Percentiles rank a stretch among this genome's conserved stretches.
phyloP scores from a whole-genome alignment of 352 stramenopile genomes.

The Phytophthora sojae region DNA sequence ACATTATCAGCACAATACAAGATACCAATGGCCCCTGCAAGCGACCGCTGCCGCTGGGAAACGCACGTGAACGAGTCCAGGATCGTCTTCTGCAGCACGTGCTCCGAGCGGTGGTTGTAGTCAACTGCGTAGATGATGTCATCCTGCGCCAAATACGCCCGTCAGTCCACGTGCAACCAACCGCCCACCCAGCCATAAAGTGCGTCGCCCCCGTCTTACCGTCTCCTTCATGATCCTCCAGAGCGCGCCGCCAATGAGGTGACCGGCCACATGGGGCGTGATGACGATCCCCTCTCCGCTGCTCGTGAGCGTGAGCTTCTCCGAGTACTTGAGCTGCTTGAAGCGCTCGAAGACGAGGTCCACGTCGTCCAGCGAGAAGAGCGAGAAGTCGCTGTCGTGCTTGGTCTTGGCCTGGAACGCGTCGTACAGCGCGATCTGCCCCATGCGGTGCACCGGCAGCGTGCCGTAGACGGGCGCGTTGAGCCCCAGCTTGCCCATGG shows the following conservation, averaged over 20 bases:
- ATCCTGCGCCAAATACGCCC: conserved; percentile 51
- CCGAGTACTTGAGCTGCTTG: conserved; percentile 96
- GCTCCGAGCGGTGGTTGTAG: conserved; percentile 96
- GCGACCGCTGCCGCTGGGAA: not conserved
- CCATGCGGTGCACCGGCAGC: conserved; percentile 96
- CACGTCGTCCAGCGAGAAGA: conserved; percentile 94
- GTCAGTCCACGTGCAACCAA: not conserved
- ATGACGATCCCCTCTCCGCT: conserved; percentile 91
- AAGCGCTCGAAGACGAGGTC: conserved; percentile 94
- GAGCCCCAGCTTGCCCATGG: conserved; percentile 85
- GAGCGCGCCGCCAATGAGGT: conserved; percentile 95
- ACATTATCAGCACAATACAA: conserved; percentile 1
- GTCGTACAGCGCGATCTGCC: conserved; percentile 97
- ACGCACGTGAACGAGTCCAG: conserved; percentile 92
- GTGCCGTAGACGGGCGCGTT: conserved; percentile 94
- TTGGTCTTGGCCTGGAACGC: conserved; percentile 93
- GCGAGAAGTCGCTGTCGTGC: conserved; percentile 91
- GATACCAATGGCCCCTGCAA: not conserved
- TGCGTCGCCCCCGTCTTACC: conserved; percentile 34
- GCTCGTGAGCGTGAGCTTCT: conserved; percentile 91
- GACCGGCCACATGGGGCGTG: conserved; percentile 93
- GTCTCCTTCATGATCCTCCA: conserved; percentile 96
- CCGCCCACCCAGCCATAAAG: not conserved
- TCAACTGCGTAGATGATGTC: conserved; percentile 94
- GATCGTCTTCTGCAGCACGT: conserved; percentile 94